Percentiles rank a stretch among this genome's conserved stretches.
phyloP scores from a whole-genome alignment of 1,284 basidiomycete genomes.

The Puccinia triticina region DNA sequence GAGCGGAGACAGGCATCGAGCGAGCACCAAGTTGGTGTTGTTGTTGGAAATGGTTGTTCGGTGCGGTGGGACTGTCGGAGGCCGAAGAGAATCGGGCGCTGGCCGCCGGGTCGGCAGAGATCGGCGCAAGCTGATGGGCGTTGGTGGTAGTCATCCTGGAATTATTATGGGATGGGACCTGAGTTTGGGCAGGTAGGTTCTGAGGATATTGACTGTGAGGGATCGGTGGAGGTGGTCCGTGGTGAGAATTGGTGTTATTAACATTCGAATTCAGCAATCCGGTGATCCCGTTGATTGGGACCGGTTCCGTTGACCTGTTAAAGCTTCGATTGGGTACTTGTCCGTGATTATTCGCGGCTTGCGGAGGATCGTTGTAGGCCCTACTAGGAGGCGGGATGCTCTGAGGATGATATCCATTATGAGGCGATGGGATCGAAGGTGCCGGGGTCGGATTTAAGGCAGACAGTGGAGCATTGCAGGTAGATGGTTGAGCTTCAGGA shows the following conservation, averaged over 20 bases:
- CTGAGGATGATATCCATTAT: constrained; percentile 24
- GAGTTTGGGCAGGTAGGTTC: constrained; percentile 4
- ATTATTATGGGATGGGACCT: not conserved
- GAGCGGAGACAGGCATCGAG: constrained; percentile 33
- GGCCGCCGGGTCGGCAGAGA: constrained; percentile 1
- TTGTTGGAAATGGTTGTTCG: constrained; percentile 36
- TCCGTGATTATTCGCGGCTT: not conserved
- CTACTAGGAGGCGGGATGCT: not conserved
- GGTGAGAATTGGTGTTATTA: constrained; percentile 16
- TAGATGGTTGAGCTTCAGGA: constrained; percentile 20
- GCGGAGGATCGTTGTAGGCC: not conserved
- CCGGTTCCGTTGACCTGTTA: constrained; percentile 27
- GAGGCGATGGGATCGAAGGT: constrained; percentile 1
- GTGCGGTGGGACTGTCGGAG: constrained; percentile 15
- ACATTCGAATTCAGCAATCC: constrained; percentile 34
- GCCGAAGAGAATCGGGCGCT: constrained; percentile 16
- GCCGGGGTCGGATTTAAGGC: not conserved
- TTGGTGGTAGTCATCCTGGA: not conserved
- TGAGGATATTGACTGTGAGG: constrained; percentile 34
- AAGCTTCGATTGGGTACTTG: constrained; percentile 20
- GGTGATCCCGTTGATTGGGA: constrained; percentile 30
- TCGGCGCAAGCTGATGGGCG: constrained; percentile 13
- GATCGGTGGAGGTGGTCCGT: constrained; percentile 8
- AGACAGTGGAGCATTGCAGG: not conserved
- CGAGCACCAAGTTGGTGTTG: constrained; percentile 20